These are phyloP conservation scores for Coemansia javaensis DNA, from an alignment of 192 early-diverging fungal species.

Conservation along the genomic window DNA sequence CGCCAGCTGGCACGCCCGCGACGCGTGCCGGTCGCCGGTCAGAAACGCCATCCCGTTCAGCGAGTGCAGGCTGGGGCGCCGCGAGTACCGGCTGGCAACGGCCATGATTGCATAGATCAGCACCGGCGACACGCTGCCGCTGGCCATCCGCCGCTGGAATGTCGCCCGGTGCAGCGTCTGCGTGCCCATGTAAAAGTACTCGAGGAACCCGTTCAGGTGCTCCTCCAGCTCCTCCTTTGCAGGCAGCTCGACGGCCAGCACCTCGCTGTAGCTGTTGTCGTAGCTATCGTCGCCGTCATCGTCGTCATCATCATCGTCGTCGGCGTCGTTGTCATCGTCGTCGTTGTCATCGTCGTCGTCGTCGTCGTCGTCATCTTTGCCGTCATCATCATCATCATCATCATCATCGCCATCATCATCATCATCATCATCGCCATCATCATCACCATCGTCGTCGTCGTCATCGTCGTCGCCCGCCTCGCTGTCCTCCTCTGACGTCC, in stretches of 20 bases:
- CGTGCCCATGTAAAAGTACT: constrained; percentile 50
- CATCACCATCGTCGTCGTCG: too few species aligned
- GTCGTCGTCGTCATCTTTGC: too few species aligned
- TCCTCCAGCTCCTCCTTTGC: constrained; percentile 26
- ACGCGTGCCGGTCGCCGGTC: constrained; percentile 47
- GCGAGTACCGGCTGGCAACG: constrained; percentile 48
- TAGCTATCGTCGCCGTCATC: too few species aligned
- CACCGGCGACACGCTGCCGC: constrained; percentile 37
- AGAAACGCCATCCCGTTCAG: constrained; percentile 50
- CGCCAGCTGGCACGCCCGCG: constrained; percentile 37
- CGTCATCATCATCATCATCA: too few species aligned
- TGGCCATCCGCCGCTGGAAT: constrained; percentile 26
- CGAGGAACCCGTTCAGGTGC: constrained; percentile 47
- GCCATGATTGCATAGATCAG: constrained; percentile 50
- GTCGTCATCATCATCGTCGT: too few species aligned
- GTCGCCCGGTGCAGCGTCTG: constrained; percentile 43
- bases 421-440: too few species aligned
- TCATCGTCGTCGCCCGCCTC: too few species aligned
- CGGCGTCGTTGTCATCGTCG: too few species aligned
- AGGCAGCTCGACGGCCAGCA: constrained; percentile 14
- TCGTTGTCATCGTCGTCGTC: too few species aligned
- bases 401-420: too few species aligned
- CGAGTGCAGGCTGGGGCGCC: constrained; percentile 46
- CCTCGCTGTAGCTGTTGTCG: not conserved
- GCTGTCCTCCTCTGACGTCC: too few species aligned